Conservation (phyloP, 2,329 filamentous ascomycete genomes). For the Lachnellula suecica region DNA sequence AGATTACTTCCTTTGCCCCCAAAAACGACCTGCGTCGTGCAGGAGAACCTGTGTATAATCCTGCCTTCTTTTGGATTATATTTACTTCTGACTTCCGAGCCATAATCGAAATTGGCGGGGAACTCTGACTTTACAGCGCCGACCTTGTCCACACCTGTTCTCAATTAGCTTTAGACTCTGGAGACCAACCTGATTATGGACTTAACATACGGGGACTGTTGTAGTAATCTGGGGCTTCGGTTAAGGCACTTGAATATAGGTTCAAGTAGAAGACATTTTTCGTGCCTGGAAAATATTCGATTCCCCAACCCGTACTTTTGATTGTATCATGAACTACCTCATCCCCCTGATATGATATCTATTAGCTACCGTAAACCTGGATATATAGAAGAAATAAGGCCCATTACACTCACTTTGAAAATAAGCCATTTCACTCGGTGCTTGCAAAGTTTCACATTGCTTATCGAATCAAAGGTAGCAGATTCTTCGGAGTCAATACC, state of each 20-base stretch:
- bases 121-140: neutral
- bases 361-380: no score
- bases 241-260: constrained; percentile 7
- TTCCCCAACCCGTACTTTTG: neutral
- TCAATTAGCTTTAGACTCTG: neutral
- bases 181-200: neutral
- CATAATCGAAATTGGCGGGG: constrained; percentile 4
- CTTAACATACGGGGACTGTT: constrained; percentile 5
- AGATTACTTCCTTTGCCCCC: constrained; percentile 6
- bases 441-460: constrained; percentile 1
- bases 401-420: no score
- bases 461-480: neutral
- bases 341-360: no score
- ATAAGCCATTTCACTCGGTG: constrained; percentile 12
- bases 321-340: constrained; percentile 1
- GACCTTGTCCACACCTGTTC: constrained; percentile 4
- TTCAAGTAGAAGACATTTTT: neutral
- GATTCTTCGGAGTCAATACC: constrained; percentile 11
- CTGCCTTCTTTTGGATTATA: neutral
- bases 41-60: neutral
- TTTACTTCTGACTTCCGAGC: neutral
- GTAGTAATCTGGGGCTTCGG: constrained; percentile 3
- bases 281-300: neutral
- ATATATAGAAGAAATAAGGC: no score
- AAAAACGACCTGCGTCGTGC: neutral